Evolutionary conservation across 2,329 filamentous ascomycete genomes (phyloP), one percentile per base, ranked within the genome.

Genomic region (Claviceps sorghi): DNA sequence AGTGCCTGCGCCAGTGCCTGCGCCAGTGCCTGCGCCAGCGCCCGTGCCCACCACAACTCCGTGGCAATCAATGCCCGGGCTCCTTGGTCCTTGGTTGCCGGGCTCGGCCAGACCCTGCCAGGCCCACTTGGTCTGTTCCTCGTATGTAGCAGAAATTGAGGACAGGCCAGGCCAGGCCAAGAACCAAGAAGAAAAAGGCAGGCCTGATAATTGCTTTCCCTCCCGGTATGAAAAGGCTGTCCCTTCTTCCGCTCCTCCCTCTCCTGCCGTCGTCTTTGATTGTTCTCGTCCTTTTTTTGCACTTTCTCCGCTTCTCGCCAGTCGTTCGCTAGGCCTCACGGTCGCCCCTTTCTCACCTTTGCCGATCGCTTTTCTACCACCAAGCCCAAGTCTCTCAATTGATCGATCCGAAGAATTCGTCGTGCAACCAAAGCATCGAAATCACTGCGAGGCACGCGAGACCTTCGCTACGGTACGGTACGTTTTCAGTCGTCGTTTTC

Each of bases 291-390:
- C 61, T 55, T 59, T 56, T 63, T 56, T 59, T 55, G 56, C 56
- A 49, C 58, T 57, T 56, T 53, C 57, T 67, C 69, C 60, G 58
- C 61, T 69, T 68, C 64, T 58, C 56, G 64, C 63, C 67, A 55
- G 63, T 69, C 67, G 66, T 68, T 69, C 65, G 61, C 61, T 59
- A 58, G 60, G 62, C 56, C 52, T 58, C 21, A 41, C 42, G 17
- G 62, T 64, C 61, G 52, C 52, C 55, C 56, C 36, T 43, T n/a
- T 51, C 44, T 55, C 29, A 34, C 26, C 45, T 26, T 29, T 34
- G 47, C 49, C 49, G 30, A 43, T 53, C 44, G 41, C 36, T 51
- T 44, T 51, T 41, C 49, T 51, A 48, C 47, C 32, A 45, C 44
- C 52, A 34, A 50, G 42, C 26, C 41, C 38, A 9, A 17, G 19